These are phyloP conservation scores for Pichia occidentalis DNA, from an alignment of 805 yeast genomes.

Conservation along the genomic window DNA sequence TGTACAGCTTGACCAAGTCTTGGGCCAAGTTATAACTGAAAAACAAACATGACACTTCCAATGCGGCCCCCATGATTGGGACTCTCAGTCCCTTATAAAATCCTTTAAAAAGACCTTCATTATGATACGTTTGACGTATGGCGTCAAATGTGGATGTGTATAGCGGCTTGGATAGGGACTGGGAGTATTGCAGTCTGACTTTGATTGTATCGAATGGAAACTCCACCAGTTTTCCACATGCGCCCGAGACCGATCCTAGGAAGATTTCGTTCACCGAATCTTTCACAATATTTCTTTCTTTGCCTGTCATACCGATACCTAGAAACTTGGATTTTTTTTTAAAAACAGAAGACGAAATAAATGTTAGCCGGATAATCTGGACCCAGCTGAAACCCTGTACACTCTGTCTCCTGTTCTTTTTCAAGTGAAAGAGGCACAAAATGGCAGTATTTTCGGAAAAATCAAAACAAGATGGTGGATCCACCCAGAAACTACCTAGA, in stretches of 20 bases:
- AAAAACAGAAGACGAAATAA: not conserved
- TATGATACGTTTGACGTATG: slow-evolving; percentile 48
- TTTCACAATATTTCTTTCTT: slow-evolving; percentile 14
- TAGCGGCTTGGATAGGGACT: slow-evolving; percentile 46
- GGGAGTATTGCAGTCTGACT: slow-evolving; percentile 72
- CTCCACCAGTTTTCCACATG: slow-evolving; percentile 76
- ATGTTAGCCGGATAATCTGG: no score
- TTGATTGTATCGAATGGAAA: slow-evolving; percentile 92
- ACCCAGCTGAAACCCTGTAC: no score
- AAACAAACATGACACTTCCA: slow-evolving; percentile 79
- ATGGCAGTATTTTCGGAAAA: no score
- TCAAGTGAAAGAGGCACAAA: no score
- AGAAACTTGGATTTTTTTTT: not conserved
- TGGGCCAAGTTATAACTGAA: slow-evolving; percentile 51
- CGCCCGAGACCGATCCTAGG: slow-evolving; percentile 63
- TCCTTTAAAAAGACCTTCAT: slow-evolving; percentile 67
- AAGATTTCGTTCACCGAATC: slow-evolving; percentile 36
- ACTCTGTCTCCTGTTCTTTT: no score
- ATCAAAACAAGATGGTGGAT: no score
- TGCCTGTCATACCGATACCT: not conserved
- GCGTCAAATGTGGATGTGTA: slow-evolving; percentile 61
- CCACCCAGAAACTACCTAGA: no score
- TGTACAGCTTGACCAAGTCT: slow-evolving; percentile 27
- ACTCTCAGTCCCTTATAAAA: slow-evolving; percentile 76
- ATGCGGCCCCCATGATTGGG: slow-evolving; percentile 84